A percentile compares a stretch with the other conserved stretches of the same genome.
Evolutionary conservation across 441 rosid genomes (phyloP).

Genomic region (Adansonia gregorii): DNA sequence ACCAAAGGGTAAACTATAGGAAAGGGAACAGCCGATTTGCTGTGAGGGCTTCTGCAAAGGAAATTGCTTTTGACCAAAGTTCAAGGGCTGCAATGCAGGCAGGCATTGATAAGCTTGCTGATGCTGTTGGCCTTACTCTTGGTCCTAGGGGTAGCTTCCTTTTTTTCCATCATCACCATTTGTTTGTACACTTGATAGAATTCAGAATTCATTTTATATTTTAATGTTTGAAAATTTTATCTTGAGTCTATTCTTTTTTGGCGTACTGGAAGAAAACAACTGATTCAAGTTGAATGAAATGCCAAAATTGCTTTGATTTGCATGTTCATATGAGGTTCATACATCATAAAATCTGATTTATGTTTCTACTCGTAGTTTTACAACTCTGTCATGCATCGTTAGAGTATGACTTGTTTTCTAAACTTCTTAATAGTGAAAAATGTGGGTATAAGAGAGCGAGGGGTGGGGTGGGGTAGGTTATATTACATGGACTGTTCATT

Average conservation of each 20-base stretch:
- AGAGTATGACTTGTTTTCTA: not conserved
- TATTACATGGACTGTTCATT: too few species aligned
- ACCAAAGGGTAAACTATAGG: slow-evolving; percentile 60
- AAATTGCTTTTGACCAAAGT: slow-evolving; percentile 82
- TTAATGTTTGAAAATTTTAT: not conserved
- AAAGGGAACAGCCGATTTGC: slow-evolving; percentile 54
- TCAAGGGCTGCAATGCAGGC: slow-evolving; percentile 88
- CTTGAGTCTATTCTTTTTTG: not conserved
- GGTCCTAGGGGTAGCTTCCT: slow-evolving; percentile 82
- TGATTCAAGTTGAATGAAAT: not conserved
- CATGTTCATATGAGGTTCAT: not conserved
- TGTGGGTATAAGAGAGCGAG: not conserved
- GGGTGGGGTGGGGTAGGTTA: too few species aligned
- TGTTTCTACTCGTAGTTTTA: not conserved
- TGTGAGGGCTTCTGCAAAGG: slow-evolving; percentile 81
- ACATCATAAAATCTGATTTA: not conserved
- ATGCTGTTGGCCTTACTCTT: slow-evolving; percentile 88
- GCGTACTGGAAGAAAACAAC: not conserved
- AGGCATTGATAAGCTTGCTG: slow-evolving; percentile 96
- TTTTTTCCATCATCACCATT: not conserved
- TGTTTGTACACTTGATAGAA: not conserved
- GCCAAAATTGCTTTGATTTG: not conserved
- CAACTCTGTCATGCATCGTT: not conserved
- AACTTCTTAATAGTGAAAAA: not conserved
- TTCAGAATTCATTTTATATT: not conserved